Percentiles rank a stretch among this genome's conserved stretches.
Conservation (phyloP, 768 basidiomycete species). For the Phanerodontia chrysosporium region DNA sequence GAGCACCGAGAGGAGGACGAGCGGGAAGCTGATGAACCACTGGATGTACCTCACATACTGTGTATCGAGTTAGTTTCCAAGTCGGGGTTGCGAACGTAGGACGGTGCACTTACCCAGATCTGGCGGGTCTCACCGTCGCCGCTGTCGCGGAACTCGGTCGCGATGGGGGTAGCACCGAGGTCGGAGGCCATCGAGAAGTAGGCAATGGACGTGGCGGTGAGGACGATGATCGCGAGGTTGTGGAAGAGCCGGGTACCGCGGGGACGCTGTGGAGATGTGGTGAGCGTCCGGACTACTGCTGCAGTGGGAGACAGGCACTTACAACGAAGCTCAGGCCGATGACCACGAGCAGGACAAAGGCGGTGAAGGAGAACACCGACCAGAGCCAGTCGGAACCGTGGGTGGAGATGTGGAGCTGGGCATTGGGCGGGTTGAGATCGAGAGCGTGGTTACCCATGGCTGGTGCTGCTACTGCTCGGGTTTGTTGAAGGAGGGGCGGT, state of each 20-base stretch:
- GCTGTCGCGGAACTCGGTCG: constrained; percentile 33
- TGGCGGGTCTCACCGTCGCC: constrained; percentile 31
- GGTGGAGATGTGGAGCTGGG: constrained; percentile 36
- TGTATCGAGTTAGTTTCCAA: not conserved
- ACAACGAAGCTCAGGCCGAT: constrained; percentile 35
- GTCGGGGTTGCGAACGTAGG: not conserved
- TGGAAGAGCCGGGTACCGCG: constrained; percentile 45
- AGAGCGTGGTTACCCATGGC: constrained; percentile 28
- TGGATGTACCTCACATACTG: constrained; percentile 48
- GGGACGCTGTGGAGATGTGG: constrained; percentile 23
- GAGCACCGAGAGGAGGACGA: constrained; percentile 41
- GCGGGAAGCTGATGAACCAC: constrained; percentile 49
- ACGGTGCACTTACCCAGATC: constrained; percentile 35
- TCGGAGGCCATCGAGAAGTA: constrained; percentile 56
- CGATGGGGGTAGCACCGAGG: constrained; percentile 43
- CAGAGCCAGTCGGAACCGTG: constrained; percentile 49
- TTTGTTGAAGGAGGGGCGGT: not conserved
- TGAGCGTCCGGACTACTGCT: not conserved
- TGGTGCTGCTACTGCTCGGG: constrained; percentile 1
- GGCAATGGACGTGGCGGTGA: constrained; percentile 40
- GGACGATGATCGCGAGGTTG: constrained; percentile 41
- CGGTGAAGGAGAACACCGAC: constrained; percentile 50
- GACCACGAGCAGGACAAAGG: constrained; percentile 34
- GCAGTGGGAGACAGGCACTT: constrained; percentile 11
- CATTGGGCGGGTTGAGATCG: constrained; percentile 30